phyloP scores from a whole-genome alignment of 805 yeast genomes.

The Allodekkera sacchari region DNA sequence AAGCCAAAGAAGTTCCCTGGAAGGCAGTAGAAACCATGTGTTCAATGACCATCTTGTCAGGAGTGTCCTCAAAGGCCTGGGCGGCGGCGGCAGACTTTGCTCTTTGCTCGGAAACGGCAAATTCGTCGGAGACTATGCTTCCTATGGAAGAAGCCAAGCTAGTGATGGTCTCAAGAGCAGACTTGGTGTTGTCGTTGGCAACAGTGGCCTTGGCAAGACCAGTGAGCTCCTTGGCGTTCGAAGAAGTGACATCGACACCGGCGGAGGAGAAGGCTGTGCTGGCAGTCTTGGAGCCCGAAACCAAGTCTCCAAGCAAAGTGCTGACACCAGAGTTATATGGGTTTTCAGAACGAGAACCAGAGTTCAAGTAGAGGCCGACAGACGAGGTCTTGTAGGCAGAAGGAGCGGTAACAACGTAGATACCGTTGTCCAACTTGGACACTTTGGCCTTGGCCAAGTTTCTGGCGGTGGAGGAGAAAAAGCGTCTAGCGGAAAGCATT shows the following conservation, averaged over 20 bases:
- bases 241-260: constrained; percentile 51
- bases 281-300: constrained; percentile 29
- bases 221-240: constrained; percentile 55
- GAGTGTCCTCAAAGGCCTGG: constrained; percentile 45
- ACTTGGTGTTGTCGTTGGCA: constrained; percentile 44
- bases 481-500: constrained; percentile 44
- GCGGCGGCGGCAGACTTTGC: constrained; percentile 42
- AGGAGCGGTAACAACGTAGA: constrained; percentile 63
- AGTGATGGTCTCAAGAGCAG: constrained; percentile 47
- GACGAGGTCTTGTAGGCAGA: constrained; percentile 49
- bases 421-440: constrained; percentile 67
- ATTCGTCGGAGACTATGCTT: constrained; percentile 32
- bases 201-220: constrained; percentile 54
- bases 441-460: constrained; percentile 49
- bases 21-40: constrained; percentile 78
- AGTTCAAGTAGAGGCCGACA: constrained; percentile 63
- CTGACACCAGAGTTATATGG: constrained; percentile 79
- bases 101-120: constrained; percentile 26
- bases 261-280: constrained; percentile 28
- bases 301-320: constrained; percentile 47
- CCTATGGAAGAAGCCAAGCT: constrained; percentile 30
- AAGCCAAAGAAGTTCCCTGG: constrained; percentile 76
- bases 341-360: constrained; percentile 76
- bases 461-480: constrained; percentile 42
- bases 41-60: constrained; percentile 53